Base-by-base conservation (phyloP, 495 filamentous ascomycete genomes). In the Penicillium macrosclerotiorum region DNA sequence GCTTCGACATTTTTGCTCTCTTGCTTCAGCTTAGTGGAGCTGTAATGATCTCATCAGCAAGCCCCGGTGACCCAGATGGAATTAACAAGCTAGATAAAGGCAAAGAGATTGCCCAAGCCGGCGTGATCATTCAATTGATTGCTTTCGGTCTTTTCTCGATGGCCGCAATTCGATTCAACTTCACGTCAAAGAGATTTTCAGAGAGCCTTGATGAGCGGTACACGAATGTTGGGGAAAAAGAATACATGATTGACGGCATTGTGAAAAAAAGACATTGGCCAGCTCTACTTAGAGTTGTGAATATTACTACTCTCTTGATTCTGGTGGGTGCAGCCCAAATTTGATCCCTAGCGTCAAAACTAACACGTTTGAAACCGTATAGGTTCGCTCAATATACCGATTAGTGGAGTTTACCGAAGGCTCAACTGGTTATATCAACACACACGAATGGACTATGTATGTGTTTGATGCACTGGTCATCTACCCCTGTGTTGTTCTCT, bases 361-460 rank as follows among this genome's bases (percentile, higher is more conserved):
- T 42, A 13, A 52, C 27, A 11, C 5, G 3, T 20, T 0, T 27
- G 17, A 12, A 0, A 13, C 7, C 17, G 12, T 5, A 14, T 20
- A 78, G 74, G 58, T 85, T 7, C 75, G 85, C 8, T 78, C 71
- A 14, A 46, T 86, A 13, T 85, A 84, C 52, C 73, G 84, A 29
- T 62, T 83, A 17, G 57, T 84, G 4, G 84, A 88, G 62, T 88
- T 82, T 47, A 46, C 71, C 0, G 65, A 79, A 63, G 82, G 81
- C 0, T 48, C 67, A 5, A 59, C 64, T 4, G 81, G 83, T 0
- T 76, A 71, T 34, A 37, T 76, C 23, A 58, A 83, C 34, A 59
- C 36, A 5, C 72, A 80, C 37, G 83, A 87, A 63, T 75, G 75
- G 65, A 71, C 73, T 26, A 39, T 82, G 42, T 87, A 84, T 52